These are phyloP conservation scores for Tolypocladium ophioglossoides DNA, from an alignment of 2,329 filamentous ascomycete species.

Conservation along the genomic window DNA sequence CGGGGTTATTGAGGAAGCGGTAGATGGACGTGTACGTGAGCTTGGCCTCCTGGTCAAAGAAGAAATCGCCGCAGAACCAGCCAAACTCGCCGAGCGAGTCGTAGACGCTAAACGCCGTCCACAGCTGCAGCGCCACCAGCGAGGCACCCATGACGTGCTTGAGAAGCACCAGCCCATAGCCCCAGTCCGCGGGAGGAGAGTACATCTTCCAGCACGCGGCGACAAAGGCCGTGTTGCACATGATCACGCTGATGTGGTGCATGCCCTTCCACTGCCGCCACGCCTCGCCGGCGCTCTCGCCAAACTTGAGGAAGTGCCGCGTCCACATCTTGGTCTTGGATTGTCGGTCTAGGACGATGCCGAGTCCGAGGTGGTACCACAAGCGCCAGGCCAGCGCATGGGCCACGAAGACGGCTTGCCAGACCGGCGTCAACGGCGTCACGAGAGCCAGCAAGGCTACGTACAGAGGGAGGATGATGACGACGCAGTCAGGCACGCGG, in stretches of 20 bases:
- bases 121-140: slow-evolving; percentile 77
- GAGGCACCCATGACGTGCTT: slow-evolving; percentile 77
- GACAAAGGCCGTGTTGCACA: slow-evolving; percentile 82
- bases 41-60: slow-evolving; percentile 82
- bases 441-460: slow-evolving; percentile 61
- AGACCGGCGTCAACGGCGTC: slow-evolving; percentile 66
- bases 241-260: slow-evolving; percentile 83
- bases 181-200: slow-evolving; percentile 74
- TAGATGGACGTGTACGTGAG: slow-evolving; percentile 96
- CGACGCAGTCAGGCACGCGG: slow-evolving; percentile 73
- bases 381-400: slow-evolving; percentile 77
- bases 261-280: slow-evolving; percentile 98
- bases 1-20: slow-evolving; percentile 94
- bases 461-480: slow-evolving; percentile 66
- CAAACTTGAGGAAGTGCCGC: slow-evolving; percentile 93
- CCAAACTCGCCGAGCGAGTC: slow-evolving; percentile 94
- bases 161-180: slow-evolving; percentile 72
- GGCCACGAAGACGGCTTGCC: slow-evolving; percentile 68
- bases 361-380: slow-evolving; percentile 87
- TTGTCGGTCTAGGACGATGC: slow-evolving; percentile 73
- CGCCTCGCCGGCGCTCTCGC: slow-evolving; percentile 79
- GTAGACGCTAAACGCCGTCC: slow-evolving; percentile 89
- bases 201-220: slow-evolving; percentile 98
- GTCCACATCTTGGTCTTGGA: slow-evolving; percentile 92
- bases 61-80: slow-evolving; percentile 99